Base-by-base conservation (phyloP, 371 early-diverging fungal species). In the Mucor plumbeus region DNA sequence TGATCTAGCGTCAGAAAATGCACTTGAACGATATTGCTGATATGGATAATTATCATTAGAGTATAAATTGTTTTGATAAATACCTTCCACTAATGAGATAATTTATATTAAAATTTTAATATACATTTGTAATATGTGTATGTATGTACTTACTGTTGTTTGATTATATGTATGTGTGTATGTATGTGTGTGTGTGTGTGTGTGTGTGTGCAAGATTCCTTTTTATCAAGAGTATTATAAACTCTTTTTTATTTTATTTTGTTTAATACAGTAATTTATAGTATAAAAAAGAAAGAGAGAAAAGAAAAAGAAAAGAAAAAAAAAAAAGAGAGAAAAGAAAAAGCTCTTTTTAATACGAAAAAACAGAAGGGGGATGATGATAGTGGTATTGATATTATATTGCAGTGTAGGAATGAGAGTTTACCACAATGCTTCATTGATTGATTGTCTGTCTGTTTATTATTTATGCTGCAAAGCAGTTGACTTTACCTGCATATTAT, bases 401-500 rank as follows among this genome's bases (percentile, higher is more conserved):
- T 55, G 15, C 14, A 56, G 65, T 65, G 65, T 59, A 59, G 58
- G 50, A 65, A 66, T 65, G 21, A 21, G 55, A 56, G 39, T 26
- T 50, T 50, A 26, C 50, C 50, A 21, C 50, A 50, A 48, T 68
- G 64, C 62, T 56, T 61, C 65, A 70, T 58, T 68, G 67, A 69
- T 75, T 70, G 72, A 62, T 69, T 63, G 50, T 63, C 63, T 61
- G 59, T 68, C 63, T 61, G 63, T 68, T 72, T 69, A 67, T 56
- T 59, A 7, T 64, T 63, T 68, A 59, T 75, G 70, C 75, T 72
- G 72, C 72, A 69, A 68, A 60, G 64, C 61, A 59, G 73, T 73
- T 70, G 76, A 68, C 71, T 68, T 65, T 69, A 74, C 77, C 73
- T 77, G 77, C 77, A 77, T 77, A 74, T 50, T 53, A 62, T 62